phyloP scores from a whole-genome alignment of 345 rosid genomes.

The Aquilaria yunnanensis region DNA sequence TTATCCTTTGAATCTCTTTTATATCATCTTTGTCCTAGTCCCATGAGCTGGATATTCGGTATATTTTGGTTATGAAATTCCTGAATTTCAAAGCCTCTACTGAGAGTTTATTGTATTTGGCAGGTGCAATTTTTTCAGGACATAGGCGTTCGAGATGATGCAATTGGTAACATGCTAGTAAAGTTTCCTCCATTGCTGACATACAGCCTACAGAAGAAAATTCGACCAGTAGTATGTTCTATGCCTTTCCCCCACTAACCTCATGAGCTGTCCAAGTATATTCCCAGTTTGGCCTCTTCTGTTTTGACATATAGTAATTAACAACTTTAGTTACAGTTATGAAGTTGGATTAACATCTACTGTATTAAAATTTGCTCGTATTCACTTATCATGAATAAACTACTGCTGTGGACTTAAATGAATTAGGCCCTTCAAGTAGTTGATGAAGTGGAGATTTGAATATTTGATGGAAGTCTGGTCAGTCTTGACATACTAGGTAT shows the following conservation, averaged over 20 bases:
- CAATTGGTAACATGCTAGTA: constrained; percentile 83
- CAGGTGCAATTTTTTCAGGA: constrained; percentile 82
- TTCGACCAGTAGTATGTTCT: constrained; percentile 79
- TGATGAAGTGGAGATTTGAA: too few relatives aligned
- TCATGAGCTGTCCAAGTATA: not conserved
- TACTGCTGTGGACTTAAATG: too few relatives aligned
- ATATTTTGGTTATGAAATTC: not conserved
- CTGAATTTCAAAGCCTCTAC: not conserved
- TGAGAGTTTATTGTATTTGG: constrained; percentile 10
- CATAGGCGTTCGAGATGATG: constrained; percentile 73
- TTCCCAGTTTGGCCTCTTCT: too few relatives aligned
- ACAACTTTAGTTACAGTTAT: too few relatives aligned
- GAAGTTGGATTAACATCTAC: too few relatives aligned
- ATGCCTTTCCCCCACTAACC: not conserved
- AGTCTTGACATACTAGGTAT: too few relatives aligned
- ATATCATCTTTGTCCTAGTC: not conserved
- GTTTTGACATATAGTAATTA: not conserved
- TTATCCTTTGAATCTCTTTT: not conserved
- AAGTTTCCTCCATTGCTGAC: constrained; percentile 83
- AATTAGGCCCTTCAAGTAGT: too few relatives aligned
- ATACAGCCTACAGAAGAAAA: constrained; percentile 76
- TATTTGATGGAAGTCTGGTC: too few relatives aligned
- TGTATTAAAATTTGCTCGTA: too few relatives aligned
- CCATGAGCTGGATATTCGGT: not conserved
- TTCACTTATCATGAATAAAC: too few relatives aligned